Evolutionary conservation across 2,329 filamentous ascomycete genomes (phyloP), one percentile per base, ranked within the genome.

Genomic region (Rachicladosporium sp.): DNA sequence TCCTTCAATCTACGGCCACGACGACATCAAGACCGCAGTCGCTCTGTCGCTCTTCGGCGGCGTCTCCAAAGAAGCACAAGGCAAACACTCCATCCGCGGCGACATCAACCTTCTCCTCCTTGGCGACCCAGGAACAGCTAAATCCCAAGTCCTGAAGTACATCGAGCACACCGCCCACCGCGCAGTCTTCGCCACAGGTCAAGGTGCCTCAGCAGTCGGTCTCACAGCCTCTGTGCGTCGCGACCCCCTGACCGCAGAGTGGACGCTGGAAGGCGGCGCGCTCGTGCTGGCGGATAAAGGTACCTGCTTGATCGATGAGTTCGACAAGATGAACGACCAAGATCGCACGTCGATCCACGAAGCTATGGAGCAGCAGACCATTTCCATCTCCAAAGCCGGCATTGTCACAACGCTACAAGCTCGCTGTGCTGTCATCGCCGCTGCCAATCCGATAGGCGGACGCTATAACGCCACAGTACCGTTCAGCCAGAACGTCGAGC

Each of bases 241-340:
- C 47, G 91, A 98, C 58, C 91, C 91, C 4, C 70, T 96, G 57
- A 98, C 91, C 2, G 84, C 82, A 59, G 91, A 98, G 64, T 98
- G 91, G 89, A 96, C 91, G 4, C 69, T 98, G 2, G 91, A 98
- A 65, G 91, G 91, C 46, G 91, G 91, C 56, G 91, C 91, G 3
- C 71, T 98, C 8, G 91, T 98, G 54, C 76, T 98, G 41, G 91
- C 91, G 10, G 91, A 98, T 60, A 82, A 85, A 49, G 91, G 91
- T 31, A 94, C 86, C 10, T 96, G 91, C 56, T 71, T 98, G 23
- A 98, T 98, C 46, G 91, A 98, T 54, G 91, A 98, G 64, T 98
- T 98, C 54, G 91, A 98, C 74, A 98, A 98, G 72, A 98, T 98
- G 91, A 96, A 96, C 60, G 91, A 98, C 59, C 87, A 96, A 58